Evolutionary conservation across 1,284 basidiomycete species (phyloP), one percentile per base, ranked within the genome.

Genomic region (Puccinia horiana): DNA sequence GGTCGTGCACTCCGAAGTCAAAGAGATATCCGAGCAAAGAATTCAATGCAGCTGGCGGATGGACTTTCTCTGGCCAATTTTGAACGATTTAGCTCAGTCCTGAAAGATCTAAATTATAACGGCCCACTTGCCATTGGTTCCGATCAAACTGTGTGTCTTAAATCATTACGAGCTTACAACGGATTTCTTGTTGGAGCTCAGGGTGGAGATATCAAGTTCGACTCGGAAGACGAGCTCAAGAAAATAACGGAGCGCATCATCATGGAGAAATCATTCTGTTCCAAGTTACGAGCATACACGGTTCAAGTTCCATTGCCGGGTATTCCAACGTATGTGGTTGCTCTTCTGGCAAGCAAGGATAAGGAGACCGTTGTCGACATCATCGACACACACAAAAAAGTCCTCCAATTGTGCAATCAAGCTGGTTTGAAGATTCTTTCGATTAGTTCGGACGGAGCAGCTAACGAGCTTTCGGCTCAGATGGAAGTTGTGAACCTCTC

Each of bases 131-230:
- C 32, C 2, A 4, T 67, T 32, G 35, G 35, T 9, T 67, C 63
- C 40, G 18, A 67, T 67, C 40, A 67, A 20, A 67, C 63, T 5
- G 63, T 67, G 3, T 67, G 63, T 23, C n/a, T 67, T 8, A 67
- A 67, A 40, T 29, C 14, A 8, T 20, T 37, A 16, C 11, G 32
- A 67, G 63, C 63, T 26, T 8, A 67, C 63, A 67, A 67, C 40
- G 63, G 40, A 11, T 67, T 67, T 40, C 63, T 67, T 23, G 35
- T 67, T 23, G 32, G 40, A 40, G 63, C 63, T 40, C 63, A 67
- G 8, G 63, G 29, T 14, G 63, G 63, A 2, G 35, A 67, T 40
- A 58, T 58, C 29, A 58, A 58, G 63, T 67, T 67, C 18, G 18
- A 37, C 12, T 40, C 63, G 9, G 63, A 37, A 20, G 40, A 67